Evolutionary conservation across 352 stramenopile genomes (phyloP).

Genomic region (Pythium rishiriense): DNA sequence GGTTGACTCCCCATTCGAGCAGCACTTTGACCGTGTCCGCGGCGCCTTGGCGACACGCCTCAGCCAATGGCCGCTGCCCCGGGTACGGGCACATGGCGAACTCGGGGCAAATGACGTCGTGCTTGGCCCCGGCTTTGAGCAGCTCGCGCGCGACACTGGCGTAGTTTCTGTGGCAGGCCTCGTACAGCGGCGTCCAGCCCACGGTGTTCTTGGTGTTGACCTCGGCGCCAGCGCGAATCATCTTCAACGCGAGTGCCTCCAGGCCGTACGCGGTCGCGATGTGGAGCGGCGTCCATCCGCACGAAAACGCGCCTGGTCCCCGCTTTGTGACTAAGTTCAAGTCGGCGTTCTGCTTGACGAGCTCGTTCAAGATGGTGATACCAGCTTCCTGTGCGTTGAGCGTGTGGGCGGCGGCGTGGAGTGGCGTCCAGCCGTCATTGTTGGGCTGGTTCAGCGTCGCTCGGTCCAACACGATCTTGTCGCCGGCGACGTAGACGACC

Average conservation of each 20-base stretch:
- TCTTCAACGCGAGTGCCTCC: slow-evolving; percentile 65
- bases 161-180: slow-evolving; percentile 78
- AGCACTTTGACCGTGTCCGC: slow-evolving; percentile 65
- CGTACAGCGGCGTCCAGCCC: slow-evolving; percentile 73
- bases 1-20: slow-evolving; percentile 78
- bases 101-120: slow-evolving; percentile 71
- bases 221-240: slow-evolving; percentile 66
- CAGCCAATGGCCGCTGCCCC: slow-evolving; percentile 61
- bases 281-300: slow-evolving; percentile 75
- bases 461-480: slow-evolving; percentile 76
- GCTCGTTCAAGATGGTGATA: slow-evolving; percentile 68
- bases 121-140: slow-evolving; percentile 60
- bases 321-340: slow-evolving; percentile 66
- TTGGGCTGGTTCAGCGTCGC: slow-evolving; percentile 65
- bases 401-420: slow-evolving; percentile 77
- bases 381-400: slow-evolving; percentile 70
- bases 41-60: slow-evolving; percentile 71
- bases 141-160: slow-evolving; percentile 57
- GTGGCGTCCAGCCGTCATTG: slow-evolving; percentile 77
- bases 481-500: slow-evolving; percentile 62
- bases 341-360: slow-evolving; percentile 55
- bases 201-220: slow-evolving; percentile 75
- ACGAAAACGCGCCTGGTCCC: slow-evolving; percentile 74
- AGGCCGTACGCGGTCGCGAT: slow-evolving; percentile 80
- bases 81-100: slow-evolving; percentile 79